Evolutionary conservation across 2,329 filamentous ascomycete genomes (phyloP), one percentile per base, ranked within the genome.

Genomic region (Seiridium unicorne): DNA sequence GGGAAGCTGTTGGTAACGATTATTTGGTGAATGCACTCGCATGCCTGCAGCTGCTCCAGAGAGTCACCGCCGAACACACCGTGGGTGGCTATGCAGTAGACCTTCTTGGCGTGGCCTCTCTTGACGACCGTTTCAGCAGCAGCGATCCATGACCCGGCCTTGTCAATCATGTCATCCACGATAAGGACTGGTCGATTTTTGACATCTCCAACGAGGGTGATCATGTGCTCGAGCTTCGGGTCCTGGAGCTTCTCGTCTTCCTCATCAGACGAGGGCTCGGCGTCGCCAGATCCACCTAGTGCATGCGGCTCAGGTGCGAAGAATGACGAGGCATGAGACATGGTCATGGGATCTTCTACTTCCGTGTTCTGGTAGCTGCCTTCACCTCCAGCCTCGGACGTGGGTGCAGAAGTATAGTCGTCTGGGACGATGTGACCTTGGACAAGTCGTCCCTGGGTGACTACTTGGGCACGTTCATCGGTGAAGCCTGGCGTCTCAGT

Each of bases 101-200:
- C 95, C 76, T 91, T 95, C 68, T 91, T 96, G 1, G 95, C 95
- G 49, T 87, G 86, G 65, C 95, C 96, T 64, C 90, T 87, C 81
- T 98, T 98, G 57, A 97, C 91, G 2, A 97, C 94, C 1, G 93
- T 96, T 80, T 99, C 95, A 10, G 95, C 95, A 5, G 95, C 95
- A 5, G 94, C 94, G 66, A 99, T 96, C 95, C 95, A 99, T 5
- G 92, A 97, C 11, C 90, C 92, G 8, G 93, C 89, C 79, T 97
- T 97, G 78, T 99, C 95, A 70, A 99, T 97, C 91, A 99, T 98
- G 74, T 99, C 95, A 73, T 99, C 95, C 55, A 99, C 91, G 62
- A 99, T 93, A 72, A 99, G 90, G 58, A 98, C 95, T 0, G 92
- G 89, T 61, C 92, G 87, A 72, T 92, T 88, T 71, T 88, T 90